Percentiles rank a stretch among this genome's conserved stretches.
These are phyloP conservation scores for Tylopilus sp. DNA, from an alignment of 768 basidiomycete genomes.

Conservation along the genomic window DNA sequence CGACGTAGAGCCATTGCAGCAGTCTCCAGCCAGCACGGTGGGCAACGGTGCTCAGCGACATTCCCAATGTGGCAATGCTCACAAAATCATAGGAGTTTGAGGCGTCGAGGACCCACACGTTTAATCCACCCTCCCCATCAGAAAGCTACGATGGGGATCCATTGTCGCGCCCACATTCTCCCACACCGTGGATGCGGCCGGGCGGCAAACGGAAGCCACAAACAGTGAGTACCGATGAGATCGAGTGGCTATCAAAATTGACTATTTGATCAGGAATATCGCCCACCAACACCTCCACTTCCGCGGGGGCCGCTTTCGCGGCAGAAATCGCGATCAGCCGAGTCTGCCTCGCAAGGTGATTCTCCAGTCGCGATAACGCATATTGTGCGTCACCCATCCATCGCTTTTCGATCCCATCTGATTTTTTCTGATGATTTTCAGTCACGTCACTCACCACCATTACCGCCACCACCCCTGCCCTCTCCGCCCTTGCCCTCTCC, in stretches of 20 bases:
- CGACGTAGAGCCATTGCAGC: constrained; percentile 28
- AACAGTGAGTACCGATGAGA: constrained; percentile 18
- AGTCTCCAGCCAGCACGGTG: constrained; percentile 34
- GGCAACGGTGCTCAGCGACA: constrained; percentile 27
- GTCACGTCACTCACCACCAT: constrained; percentile 26
- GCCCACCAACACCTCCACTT: constrained; percentile 58
- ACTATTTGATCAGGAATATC: constrained; percentile 40
- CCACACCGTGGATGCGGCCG: constrained; percentile 32
- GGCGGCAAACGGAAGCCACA: constrained; percentile 26
- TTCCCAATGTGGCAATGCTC: constrained; percentile 23
- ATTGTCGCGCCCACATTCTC: constrained; percentile 33
- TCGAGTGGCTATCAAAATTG: constrained; percentile 1
- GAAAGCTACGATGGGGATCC: constrained; percentile 34
- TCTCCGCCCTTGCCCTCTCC: constrained; percentile 21
- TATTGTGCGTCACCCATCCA: constrained; percentile 19
- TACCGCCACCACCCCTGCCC: constrained; percentile 17
- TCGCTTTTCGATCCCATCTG: background rate
- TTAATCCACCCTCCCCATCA: constrained; percentile 33
- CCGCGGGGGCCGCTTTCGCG: constrained; percentile 46
- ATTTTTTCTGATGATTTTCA: constrained; percentile 9
- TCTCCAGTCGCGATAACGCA: constrained; percentile 28
- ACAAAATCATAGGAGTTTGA: constrained; percentile 33
- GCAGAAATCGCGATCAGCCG: constrained; percentile 33
- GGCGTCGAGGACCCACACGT: constrained; percentile 28
- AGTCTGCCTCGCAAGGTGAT: constrained; percentile 30